These are phyloP conservation scores for Myrmaecium sp. DNA, from an alignment of 2,329 filamentous ascomycete species.

Conservation along the genomic window DNA sequence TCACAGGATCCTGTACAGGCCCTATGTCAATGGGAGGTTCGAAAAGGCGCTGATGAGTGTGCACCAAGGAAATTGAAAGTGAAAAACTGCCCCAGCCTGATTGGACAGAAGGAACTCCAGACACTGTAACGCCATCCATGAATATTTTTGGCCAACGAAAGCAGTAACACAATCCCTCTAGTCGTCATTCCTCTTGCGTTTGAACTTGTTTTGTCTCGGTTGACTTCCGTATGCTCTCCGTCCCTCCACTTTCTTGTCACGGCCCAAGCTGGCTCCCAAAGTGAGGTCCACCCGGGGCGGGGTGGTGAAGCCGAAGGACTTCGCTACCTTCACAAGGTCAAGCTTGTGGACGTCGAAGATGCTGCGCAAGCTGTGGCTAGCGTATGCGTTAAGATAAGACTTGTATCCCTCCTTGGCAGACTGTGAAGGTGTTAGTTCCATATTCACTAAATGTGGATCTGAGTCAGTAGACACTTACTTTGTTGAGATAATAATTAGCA, in stretches of 20 bases:
- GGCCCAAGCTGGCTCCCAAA: slow-evolving; percentile 58
- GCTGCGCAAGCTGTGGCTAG: slow-evolving; percentile 65
- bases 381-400: slow-evolving; percentile 89
- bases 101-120: too few relatives aligned
- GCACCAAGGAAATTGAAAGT: too few relatives aligned
- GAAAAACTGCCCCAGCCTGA: too few relatives aligned
- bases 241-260: slow-evolving; percentile 48
- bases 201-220: slow-evolving; percentile 43
- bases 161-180: too few relatives aligned
- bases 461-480: slow-evolving; percentile 30
- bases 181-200: too few relatives aligned
- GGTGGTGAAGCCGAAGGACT: slow-evolving; percentile 63
- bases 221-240: slow-evolving; percentile 64
- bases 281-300: slow-evolving; percentile 68
- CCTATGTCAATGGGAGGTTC: too few relatives aligned
- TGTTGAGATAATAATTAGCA: slow-evolving; percentile 95
- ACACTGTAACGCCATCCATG: too few relatives aligned
- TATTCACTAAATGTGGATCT: background rate
- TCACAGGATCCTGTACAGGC: too few relatives aligned
- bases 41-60: too few relatives aligned
- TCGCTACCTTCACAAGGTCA: slow-evolving; percentile 69
- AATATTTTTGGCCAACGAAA: too few relatives aligned
- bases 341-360: slow-evolving; percentile 74
- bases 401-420: slow-evolving; percentile 60
- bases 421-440: slow-evolving; percentile 15